These are phyloP conservation scores for Euphrasia arctica DNA, from an alignment of 305 asterid genomes.

Conservation along the genomic window DNA sequence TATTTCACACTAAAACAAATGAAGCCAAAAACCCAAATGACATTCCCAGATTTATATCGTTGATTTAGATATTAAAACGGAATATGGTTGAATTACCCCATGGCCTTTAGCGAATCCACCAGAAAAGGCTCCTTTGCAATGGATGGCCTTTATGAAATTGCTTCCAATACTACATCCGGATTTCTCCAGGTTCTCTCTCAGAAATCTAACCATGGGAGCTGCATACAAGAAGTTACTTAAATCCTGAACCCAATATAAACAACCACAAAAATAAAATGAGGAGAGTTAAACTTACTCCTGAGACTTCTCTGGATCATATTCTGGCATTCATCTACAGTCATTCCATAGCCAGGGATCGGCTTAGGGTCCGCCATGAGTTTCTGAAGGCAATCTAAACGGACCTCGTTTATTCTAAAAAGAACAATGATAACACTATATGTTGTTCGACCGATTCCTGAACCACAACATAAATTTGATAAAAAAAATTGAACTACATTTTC, in stretches of 20 bases:
- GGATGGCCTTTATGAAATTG: constrained; percentile 57
- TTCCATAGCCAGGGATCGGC: neutral
- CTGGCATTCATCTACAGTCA: neutral
- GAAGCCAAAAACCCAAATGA: neutral
- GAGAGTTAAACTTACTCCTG: neutral
- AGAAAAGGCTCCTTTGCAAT: constrained; percentile 35
- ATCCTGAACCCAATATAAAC: neutral
- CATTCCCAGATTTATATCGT: neutral
- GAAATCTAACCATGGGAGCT: constrained; percentile 78
- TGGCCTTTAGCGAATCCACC: constrained; percentile 62
- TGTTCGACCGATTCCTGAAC: no score
- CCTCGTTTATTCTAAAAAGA: neutral
- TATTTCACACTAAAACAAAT: neutral
- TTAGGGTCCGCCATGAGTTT: neutral
- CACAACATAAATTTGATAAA: no score
- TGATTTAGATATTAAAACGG: neutral
- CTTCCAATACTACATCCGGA: constrained; percentile 56
- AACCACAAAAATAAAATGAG: neutral
- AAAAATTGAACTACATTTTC: no score
- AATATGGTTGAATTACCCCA: constrained; percentile 1
- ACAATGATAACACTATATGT: no score
- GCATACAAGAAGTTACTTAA: constrained; percentile 19
- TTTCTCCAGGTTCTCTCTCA: constrained; percentile 67
- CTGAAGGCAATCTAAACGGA: neutral
- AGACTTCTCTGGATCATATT: neutral